Evolutionary conservation across 164 flowering plant species (phyloP).

Genomic region (Taxillus chinensis): DNA sequence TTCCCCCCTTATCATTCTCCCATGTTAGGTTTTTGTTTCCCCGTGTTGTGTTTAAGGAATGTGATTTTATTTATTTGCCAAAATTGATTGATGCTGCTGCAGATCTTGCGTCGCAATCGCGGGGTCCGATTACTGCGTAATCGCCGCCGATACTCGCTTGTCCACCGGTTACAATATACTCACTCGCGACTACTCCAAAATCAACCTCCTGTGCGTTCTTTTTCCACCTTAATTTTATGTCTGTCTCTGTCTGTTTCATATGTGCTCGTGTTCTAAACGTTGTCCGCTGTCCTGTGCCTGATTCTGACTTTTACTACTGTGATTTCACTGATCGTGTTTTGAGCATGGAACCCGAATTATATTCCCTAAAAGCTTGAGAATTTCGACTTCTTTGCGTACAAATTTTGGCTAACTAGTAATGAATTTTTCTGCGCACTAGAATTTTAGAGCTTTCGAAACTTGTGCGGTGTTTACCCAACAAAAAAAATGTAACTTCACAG

Average conservation of each 20-base stretch:
- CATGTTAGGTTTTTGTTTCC: background rate
- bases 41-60: background rate
- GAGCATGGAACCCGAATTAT: no score
- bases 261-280: background rate
- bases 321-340: no score
- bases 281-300: no score
- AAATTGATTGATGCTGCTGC: slow-evolving; percentile 5
- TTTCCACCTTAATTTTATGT: background rate
- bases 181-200: slow-evolving; percentile 90
- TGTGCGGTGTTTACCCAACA: no score
- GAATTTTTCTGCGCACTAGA: no score
- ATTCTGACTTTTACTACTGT: no score
- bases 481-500: no score
- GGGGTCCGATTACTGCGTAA: slow-evolving; percentile 86
- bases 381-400: no score
- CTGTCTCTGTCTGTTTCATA: background rate
- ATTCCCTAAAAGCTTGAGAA: no score
- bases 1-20: background rate
- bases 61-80: background rate
- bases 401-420: no score
- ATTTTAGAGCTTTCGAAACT: no score
- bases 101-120: slow-evolving; percentile 91
- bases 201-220: slow-evolving; percentile 50
- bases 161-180: slow-evolving; percentile 90
- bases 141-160: slow-evolving; percentile 96